Base-by-base conservation (phyloP, 306 rosid species). In the Dalbergia cultrata region DNA sequence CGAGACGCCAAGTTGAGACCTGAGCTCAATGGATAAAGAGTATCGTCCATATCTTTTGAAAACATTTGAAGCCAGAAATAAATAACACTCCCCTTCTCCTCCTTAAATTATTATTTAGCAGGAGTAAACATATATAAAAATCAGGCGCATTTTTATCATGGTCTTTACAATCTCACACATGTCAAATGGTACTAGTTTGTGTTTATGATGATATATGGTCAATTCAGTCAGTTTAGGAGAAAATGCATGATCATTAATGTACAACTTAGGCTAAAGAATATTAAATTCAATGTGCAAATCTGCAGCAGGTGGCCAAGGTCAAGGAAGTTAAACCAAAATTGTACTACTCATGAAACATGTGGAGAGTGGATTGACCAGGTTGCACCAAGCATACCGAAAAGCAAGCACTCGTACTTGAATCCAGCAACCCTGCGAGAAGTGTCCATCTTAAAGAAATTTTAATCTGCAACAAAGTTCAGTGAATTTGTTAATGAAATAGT, bases 1-100 rank as follows among this genome's bases (percentile, higher is more conserved):
- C 93, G 88, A 65, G 90, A 90, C 47, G 87, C 83, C 77, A 77
- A 53, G 80, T 90, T 86, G 81, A 90, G 84, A 61, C 93, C 90
- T 10, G 87, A 76, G 83, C 91, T 87, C 84, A 83, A 17, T 18
- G 94, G 90, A 70, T 90, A 88, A 45, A 88, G 88, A 72, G 94
- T 90, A 70, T 90, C 91, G 73, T 90, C 91, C 86, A 90, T 82
- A 80, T 90, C 94, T 90, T 85, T 22, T 39, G 16, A 50, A 34
- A 63, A 64, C 31, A 58, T 43, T 41, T 22, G 22, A 39, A 41
- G 11, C 53, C 53, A 76, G 13, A 74, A 35, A 18, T 52, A 4
- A 73, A 70, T 13, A n/a, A 67, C 21, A 34, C 4, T 39, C 26
- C 13, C 19, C 9, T 62, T 33, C 0, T 62, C 9, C 43, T 62